Conservation (phyloP, 75 land plant genomes). For the Isoetes taiwanensis region DNA sequence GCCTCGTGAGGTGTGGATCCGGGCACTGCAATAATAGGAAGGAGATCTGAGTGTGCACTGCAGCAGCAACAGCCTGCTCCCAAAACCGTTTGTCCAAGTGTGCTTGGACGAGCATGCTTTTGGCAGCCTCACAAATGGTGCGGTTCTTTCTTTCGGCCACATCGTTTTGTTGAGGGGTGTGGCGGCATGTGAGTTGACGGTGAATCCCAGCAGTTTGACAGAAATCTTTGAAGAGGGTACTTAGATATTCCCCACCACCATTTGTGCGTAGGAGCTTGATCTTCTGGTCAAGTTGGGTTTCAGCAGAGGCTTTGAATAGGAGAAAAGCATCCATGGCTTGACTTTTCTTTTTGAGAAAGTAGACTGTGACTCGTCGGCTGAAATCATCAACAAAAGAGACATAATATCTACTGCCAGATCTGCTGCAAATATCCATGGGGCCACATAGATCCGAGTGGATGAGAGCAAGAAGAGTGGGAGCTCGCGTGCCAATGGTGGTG, state of each 20-base stretch:
- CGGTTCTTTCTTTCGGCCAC: conserved; percentile 4
- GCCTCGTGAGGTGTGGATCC: too few species aligned
- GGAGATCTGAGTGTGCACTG: too few species aligned
- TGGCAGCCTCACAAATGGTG: too few species aligned
- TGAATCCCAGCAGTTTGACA: background rate
- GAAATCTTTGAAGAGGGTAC: background rate
- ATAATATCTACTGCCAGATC: background rate
- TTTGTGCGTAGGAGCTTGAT: conserved; percentile 15
- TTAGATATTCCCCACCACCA: conserved; percentile 25
- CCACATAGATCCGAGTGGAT: background rate
- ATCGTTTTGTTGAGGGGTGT: conserved; percentile 9
- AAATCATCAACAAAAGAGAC: conserved; percentile 19
- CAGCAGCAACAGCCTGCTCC: too few species aligned
- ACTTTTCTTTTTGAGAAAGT: conserved; percentile 13
- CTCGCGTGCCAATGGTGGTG: too few species aligned
- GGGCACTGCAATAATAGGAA: too few species aligned
- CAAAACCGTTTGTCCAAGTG: too few species aligned
- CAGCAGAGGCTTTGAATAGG: conserved; percentile 2
- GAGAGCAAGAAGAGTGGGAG: too few species aligned
- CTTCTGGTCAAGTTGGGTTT: conserved; percentile 7
- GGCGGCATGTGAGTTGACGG: background rate
- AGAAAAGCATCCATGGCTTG: conserved; percentile 13
- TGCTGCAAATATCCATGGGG: background rate
- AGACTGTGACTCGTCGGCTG: conserved; percentile 7
- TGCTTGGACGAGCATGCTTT: too few species aligned